phyloP scores from a whole-genome alignment of 306 rosid species.

The Quercus mongolica region DNA sequence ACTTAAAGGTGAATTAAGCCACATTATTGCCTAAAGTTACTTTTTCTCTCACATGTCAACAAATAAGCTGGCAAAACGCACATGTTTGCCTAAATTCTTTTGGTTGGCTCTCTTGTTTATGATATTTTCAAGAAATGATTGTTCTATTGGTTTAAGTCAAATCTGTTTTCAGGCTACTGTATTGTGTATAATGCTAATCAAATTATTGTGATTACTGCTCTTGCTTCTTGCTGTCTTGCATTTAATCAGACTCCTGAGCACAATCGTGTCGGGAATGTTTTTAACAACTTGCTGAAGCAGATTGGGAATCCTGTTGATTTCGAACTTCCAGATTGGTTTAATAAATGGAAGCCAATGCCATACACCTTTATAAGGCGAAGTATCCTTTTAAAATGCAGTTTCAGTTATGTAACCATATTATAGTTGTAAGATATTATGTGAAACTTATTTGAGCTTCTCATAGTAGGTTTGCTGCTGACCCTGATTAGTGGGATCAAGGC shows the following conservation, averaged over 20 bases:
- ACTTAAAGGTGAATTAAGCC: no score
- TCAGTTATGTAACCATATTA: neutral
- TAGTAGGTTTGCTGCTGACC: neutral
- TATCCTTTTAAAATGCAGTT: constrained; percentile 55
- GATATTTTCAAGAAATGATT: no score
- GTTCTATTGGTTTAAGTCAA: neutral
- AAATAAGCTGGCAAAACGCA: no score
- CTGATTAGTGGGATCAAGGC: neutral
- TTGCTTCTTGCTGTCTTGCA: constrained; percentile 9
- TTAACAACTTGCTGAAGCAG: constrained; percentile 69
- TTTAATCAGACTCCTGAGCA: constrained; percentile 62
- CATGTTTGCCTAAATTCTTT: no score
- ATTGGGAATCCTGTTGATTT: constrained; percentile 76
- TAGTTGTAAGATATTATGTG: neutral
- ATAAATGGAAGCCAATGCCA: constrained; percentile 50
- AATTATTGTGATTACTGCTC: constrained; percentile 16
- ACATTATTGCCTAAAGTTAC: no score
- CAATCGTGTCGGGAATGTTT: constrained; percentile 45
- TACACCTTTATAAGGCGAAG: constrained; percentile 83
- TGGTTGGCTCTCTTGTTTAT: no score
- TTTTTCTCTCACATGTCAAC: no score
- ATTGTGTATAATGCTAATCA: constrained; percentile 1
- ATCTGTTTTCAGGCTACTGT: neutral
- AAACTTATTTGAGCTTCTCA: neutral
- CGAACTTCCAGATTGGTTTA: constrained; percentile 77